Evolutionary conservation across 768 basidiomycete genomes (phyloP).

Genomic region (Xerocomellus dryophilus): DNA sequence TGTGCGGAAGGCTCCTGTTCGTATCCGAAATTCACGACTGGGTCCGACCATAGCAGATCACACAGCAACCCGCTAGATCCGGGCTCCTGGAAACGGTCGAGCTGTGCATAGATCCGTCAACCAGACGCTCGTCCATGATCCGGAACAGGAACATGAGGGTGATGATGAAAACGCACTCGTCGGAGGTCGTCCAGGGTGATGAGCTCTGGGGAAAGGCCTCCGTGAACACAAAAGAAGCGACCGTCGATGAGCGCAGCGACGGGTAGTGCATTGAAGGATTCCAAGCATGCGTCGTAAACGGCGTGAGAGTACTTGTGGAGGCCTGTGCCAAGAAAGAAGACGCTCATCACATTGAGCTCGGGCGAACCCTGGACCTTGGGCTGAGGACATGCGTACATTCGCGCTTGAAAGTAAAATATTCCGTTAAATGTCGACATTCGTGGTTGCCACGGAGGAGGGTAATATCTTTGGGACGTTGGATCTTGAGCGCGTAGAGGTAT

Average conservation of each 20-base stretch:
- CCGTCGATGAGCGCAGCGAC: slow-evolving; percentile 89
- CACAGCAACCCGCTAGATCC: slow-evolving; percentile 89
- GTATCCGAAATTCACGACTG: slow-evolving; percentile 82
- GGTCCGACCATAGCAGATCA: slow-evolving; percentile 96
- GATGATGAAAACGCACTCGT: slow-evolving; percentile 42
- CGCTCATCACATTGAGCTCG: slow-evolving; percentile 4
- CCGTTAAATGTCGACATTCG: slow-evolving; percentile 94
- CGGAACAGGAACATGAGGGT: not conserved
- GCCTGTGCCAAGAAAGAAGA: slow-evolving; percentile 18
- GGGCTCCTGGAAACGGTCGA: slow-evolving; percentile 92
- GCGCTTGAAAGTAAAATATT: slow-evolving; percentile 97
- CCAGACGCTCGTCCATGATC: not conserved
- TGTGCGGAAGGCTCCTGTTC: slow-evolving; percentile 53
- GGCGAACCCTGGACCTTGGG: slow-evolving; percentile 1
- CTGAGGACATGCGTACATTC: slow-evolving; percentile 65
- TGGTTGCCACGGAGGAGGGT: slow-evolving; percentile 92
- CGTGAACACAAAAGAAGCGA: slow-evolving; percentile 97
- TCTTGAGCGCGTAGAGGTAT: slow-evolving; percentile 91
- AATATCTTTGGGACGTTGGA: slow-evolving; percentile 81
- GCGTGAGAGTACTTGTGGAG: slow-evolving; percentile 31
- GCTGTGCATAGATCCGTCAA: slow-evolving; percentile 40
- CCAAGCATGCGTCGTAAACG: slow-evolving; percentile 91
- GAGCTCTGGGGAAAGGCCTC: slow-evolving; percentile 88
- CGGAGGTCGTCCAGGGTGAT: slow-evolving; percentile 73
- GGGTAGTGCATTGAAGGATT: slow-evolving; percentile 87